phyloP scores from a whole-genome alignment of 495 filamentous ascomycete species.

The Penicillium canescens region DNA sequence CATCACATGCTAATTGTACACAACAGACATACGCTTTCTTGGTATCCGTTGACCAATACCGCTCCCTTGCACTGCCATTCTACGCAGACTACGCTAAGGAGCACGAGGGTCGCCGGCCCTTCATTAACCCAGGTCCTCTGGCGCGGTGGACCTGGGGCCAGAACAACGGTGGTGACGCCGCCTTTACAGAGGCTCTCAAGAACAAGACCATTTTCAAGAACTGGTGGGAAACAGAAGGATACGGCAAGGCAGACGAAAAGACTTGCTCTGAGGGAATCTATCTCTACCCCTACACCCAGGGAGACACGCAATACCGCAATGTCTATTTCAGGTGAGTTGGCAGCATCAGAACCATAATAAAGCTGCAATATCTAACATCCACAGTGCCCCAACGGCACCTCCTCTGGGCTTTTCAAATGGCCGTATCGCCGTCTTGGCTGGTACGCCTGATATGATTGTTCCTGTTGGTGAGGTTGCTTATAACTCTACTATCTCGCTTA shows the following conservation, averaged over 20 bases:
- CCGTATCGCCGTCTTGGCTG: slow-evolving; percentile 47
- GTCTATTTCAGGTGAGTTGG: slow-evolving; percentile 15
- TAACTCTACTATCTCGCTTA: slow-evolving; percentile 51
- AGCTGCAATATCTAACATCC: background rate
- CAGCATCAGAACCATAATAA: rapidly evolving
- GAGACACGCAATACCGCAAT: slow-evolving; percentile 34
- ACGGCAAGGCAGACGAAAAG: slow-evolving; percentile 30
- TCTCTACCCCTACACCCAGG: slow-evolving; percentile 30
- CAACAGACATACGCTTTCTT: slow-evolving; percentile 48
- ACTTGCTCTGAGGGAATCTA: slow-evolving; percentile 44
- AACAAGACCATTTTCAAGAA: slow-evolving; percentile 53
- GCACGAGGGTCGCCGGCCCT: slow-evolving; percentile 49
- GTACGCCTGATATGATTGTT: slow-evolving; percentile 56
- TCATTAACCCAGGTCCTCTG: slow-evolving; percentile 55
- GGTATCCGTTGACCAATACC: slow-evolving; percentile 52
- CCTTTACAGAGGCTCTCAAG: slow-evolving; percentile 34
- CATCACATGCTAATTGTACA: background rate
- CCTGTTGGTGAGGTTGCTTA: slow-evolving; percentile 57
- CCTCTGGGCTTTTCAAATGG: slow-evolving; percentile 42
- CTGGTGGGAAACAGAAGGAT: slow-evolving; percentile 55
- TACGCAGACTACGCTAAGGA: slow-evolving; percentile 52
- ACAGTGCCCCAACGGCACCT: slow-evolving; percentile 24
- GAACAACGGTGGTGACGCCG: slow-evolving; percentile 31
- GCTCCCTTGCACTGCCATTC: slow-evolving; percentile 48
- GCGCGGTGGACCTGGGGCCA: slow-evolving; percentile 58